Base-by-base conservation (phyloP, 1,139 yeast species). In the Suhomyces panamericanus region DNA sequence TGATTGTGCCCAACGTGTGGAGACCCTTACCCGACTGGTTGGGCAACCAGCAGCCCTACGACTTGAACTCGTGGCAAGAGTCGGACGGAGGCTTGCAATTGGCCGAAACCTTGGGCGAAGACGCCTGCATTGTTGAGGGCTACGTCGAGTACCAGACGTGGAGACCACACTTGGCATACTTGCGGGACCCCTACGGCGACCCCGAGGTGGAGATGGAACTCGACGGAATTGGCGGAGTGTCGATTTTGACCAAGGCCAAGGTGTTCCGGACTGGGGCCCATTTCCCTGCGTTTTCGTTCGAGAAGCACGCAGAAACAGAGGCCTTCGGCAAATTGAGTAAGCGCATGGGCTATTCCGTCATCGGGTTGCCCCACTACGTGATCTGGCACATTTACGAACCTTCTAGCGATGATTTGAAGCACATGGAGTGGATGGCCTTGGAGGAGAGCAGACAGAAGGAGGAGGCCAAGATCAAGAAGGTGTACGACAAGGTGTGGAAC, bases 361-460 rank as follows among this genome's bases (percentile, higher is more conserved):
- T 83, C 43, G 96, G 96, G 0, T 72, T 88, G 54, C 96, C 96
- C 6, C 95, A 88, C 66, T 88, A 89, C 61, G 93, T 87, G 35
- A 85, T 88, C 50, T 88, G 96, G 96, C 96, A 88, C 63, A 85
- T 88, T 49, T 88, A 87, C 64, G 96, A 88, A 64, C 96, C 96
- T 16, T 84, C 91, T 7, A 76, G 83, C 3, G 96, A 87, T 58
- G 96, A 87, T 69, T 73, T 87, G 67, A 85, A 87, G 67, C 96
- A 89, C 62, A 89, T 89, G 96, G 96, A 87, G 62, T 88, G 96
- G 96, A 87, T 89, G 96, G 96, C 95, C 0, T 80, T 87, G 57
- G 96, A 89, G 64, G 96, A 89, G 63, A 82, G 81, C 46, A 79
- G 95, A 52, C 82, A 80, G 57, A 72, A 78, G 51, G 85, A 81